A percentile compares a stretch with the other conserved stretches of the same genome.
Conservation (phyloP, 768 basidiomycete species). For the Xerocomellus dryophilus region DNA sequence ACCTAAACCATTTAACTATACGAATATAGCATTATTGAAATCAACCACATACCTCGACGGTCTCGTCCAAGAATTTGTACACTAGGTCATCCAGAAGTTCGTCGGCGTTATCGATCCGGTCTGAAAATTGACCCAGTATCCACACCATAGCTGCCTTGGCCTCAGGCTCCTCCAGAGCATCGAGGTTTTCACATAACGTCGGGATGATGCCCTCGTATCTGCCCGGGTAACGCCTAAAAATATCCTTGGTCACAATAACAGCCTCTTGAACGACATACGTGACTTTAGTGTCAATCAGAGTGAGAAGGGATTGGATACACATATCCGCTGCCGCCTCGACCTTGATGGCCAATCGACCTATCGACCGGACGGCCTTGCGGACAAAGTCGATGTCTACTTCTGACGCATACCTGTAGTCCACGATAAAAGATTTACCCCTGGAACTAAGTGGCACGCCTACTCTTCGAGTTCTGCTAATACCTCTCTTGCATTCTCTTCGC, state of each 20-base stretch:
- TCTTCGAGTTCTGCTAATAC: constrained; percentile 94
- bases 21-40: background rate
- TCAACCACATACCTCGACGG: constrained; percentile 68
- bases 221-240: constrained; percentile 95
- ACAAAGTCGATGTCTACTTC: constrained; percentile 99
- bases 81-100: constrained; percentile 91
- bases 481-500: constrained; percentile 90
- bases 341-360: constrained; percentile 97
- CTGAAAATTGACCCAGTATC: constrained; percentile 95
- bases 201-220: constrained; percentile 97
- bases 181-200: constrained; percentile 87
- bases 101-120: constrained; percentile 93
- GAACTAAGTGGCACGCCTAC: constrained; percentile 42
- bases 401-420: constrained; percentile 77
- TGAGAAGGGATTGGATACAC: constrained; percentile 84
- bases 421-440: background rate
- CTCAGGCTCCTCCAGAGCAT: constrained; percentile 91
- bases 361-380: constrained; percentile 94
- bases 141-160: constrained; percentile 97
- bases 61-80: constrained; percentile 88
- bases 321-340: constrained; percentile 84
- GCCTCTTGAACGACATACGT: constrained; percentile 97
- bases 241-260: constrained; percentile 95
- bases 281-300: constrained; percentile 89
- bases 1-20: constrained; percentile 50